Evolutionary conservation across 1,284 basidiomycete species (phyloP).

Genomic region (Cronartium ribicola): DNA sequence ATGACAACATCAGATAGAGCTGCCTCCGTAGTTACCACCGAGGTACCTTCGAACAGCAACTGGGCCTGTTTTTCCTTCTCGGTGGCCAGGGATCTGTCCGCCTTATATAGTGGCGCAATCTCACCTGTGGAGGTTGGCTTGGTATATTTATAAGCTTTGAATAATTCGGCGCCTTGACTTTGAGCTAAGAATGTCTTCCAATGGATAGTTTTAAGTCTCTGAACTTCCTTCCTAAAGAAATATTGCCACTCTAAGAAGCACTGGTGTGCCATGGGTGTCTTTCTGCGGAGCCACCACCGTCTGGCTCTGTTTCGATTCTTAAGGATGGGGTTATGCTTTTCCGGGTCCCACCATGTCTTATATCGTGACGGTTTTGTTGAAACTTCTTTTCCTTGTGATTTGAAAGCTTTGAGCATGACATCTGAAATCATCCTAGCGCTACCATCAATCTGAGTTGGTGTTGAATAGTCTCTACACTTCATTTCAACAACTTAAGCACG

Average conservation of each 20-base stretch:
- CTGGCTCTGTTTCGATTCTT: too few relatives aligned
- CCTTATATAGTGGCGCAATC: neutral
- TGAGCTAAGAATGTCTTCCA: conserved; percentile 3
- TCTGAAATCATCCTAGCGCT: too few relatives aligned
- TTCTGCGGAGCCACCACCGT: too few relatives aligned
- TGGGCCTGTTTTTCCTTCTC: neutral
- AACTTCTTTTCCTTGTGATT: too few relatives aligned
- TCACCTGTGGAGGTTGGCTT: neutral
- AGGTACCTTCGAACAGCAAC: conserved; percentile 14
- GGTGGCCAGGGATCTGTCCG: neutral
- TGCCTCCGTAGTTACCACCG: neutral
- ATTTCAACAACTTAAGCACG: too few relatives aligned
- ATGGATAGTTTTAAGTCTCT: neutral
- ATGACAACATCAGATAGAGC: conserved; percentile 12
- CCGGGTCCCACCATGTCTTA: too few relatives aligned
- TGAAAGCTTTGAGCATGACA: too few relatives aligned
- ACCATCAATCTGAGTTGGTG: too few relatives aligned
- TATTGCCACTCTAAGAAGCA: conserved; percentile 12
- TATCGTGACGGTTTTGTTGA: too few relatives aligned
- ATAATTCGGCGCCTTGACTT: neutral
- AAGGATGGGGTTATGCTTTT: too few relatives aligned
- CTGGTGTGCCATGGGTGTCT: too few relatives aligned
- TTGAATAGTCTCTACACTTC: too few relatives aligned
- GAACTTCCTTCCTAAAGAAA: conserved; percentile 1
- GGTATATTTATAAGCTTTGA: conserved; percentile 16